Evolutionary conservation across 2,329 filamentous ascomycete genomes (phyloP), one percentile per base, ranked within the genome.

Genomic region (Nemania sp.): DNA sequence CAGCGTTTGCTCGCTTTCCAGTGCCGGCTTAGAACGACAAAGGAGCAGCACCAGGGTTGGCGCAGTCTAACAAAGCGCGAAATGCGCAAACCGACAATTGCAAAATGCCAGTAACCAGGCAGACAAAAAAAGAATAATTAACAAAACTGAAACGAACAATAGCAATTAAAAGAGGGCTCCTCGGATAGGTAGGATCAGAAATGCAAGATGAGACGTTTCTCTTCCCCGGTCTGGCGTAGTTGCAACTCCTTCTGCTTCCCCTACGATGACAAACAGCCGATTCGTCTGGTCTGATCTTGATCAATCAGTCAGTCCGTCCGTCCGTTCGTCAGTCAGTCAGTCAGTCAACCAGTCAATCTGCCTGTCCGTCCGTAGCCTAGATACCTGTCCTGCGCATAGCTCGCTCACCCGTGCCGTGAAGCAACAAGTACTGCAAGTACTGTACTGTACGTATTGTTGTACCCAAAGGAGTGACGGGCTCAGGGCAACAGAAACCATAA

Each of bases 41-140:
- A 65, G 53, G 54, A 65, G 52, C 29, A 57, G 38, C 59, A 53
- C n/a, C n/a, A n/a, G n/a, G 55, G 55, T 60, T 27, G 66, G 57
- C 56, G 60, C 63, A 32, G 58, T 54, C 62, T 58, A 58, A 66
- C 62, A 70, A 69, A 70, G 68, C 66, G 59, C 62, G 7, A 57
- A 51, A 47, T 52, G 66, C 69, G 61, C 66, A 60, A 61, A 54
- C 60, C 66, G 59, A 55, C 52, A 18, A 43, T 64, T 6, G 65
- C 54, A 7, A 41, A 57, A 29, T 51, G 56, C 59, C 47, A 64
- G 35, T 18, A 18, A 26, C 18, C 22, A 41, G 41, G 11, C 10
- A 29, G 32, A 15, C 47, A 45, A 20, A 53, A 43, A 54, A 45
- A 57, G n/a, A 43, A 26, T 15, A 22, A 41, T 43, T 26, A 55